Base-by-base conservation (phyloP, 1,284 basidiomycete genomes). In the Ceratobasidium sp. region DNA sequence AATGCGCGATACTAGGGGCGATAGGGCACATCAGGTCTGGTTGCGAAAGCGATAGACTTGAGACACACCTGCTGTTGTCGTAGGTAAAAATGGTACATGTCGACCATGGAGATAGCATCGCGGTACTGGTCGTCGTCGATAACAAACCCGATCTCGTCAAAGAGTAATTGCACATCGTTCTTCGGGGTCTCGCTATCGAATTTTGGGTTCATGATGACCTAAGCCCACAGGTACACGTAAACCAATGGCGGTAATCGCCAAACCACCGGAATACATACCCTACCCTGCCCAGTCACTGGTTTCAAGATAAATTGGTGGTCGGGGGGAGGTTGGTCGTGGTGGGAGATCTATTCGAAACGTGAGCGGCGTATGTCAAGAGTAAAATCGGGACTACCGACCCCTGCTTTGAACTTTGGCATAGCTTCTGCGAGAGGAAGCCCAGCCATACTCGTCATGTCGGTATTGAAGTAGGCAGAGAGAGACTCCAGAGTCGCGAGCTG, bases 61-160 rank as follows among this genome's bases (percentile, higher is more conserved):
- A 64, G 24, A 75, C 83, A 78, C 81, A 93, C 92, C 85, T 95
- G 93, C 76, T 93, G 92, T 78, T 94, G 94, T 71, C 98, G 90
- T 61, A 91, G 88, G 83, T 97, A 98, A 77, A 99, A 93, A 81
- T 99, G 97, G 83, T 98, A 98, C 86, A 98, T 95, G 81, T 99
- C 97, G 76, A 96, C 86, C 68, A 99, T 88, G 24, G 94, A 97
- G 77, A 99, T 94, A 14, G 89, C 90, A 82, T 99, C 96, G 59
- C 95, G 90, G 81, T 99, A 99, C 83, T 99, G 98, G 78, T 97
- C 90, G 78, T 96, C 91, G 81, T 99, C 97, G 74, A 99, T 84
- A 13, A 92, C 88, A 74, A 99, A 91, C 6, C 93, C 96, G 72
- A 99, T 96, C 82, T 98, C 95, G 79, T 98, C 91, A 81, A 99